Conservation (phyloP, 257 asterid genomes). For the Plantago major region DNA sequence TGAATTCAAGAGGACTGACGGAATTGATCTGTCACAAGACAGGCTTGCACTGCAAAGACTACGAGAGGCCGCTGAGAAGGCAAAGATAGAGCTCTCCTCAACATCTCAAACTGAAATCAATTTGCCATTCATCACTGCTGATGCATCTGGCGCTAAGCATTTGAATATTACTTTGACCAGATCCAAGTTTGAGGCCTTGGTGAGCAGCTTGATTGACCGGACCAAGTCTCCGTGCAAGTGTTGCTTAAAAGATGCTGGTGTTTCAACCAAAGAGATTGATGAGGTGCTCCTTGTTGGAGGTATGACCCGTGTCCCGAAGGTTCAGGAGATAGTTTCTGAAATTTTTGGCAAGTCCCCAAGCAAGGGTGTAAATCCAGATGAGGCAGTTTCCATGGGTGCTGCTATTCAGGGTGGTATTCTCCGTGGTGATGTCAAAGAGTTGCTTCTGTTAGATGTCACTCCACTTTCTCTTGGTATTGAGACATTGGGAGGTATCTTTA, state of each 20-base stretch:
- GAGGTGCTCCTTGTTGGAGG: slow-evolving; percentile 84
- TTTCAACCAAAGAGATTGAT: slow-evolving; percentile 54
- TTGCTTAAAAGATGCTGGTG: slow-evolving; percentile 72
- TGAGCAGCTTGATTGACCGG: slow-evolving; percentile 57
- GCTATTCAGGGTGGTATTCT: slow-evolving; percentile 76
- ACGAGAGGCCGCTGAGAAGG: slow-evolving; percentile 81
- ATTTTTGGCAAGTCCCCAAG: slow-evolving; percentile 72
- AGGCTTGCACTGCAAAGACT: slow-evolving; percentile 73
- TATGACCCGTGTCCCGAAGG: slow-evolving; percentile 75
- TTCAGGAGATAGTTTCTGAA: slow-evolving; percentile 64
- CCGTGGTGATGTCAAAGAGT: slow-evolving; percentile 68
- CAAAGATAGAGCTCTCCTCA: slow-evolving; percentile 71
- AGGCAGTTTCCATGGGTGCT: slow-evolving; percentile 84
- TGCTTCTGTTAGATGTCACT: slow-evolving; percentile 70
- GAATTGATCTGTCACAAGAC: slow-evolving; percentile 61
- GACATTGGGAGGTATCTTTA: slow-evolving; percentile 68
- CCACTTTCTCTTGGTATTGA: slow-evolving; percentile 77
- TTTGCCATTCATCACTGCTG: slow-evolving; percentile 70
- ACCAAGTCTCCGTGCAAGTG: slow-evolving; percentile 65
- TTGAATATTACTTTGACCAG: slow-evolving; percentile 57
- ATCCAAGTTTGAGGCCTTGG: slow-evolving; percentile 69
- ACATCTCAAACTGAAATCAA: slow-evolving; percentile 69
- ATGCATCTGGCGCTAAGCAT: slow-evolving; percentile 68
- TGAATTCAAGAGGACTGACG: slow-evolving; percentile 59
- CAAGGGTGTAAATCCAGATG: slow-evolving; percentile 81